Evolutionary conservation across 768 basidiomycete genomes (phyloP).

Genomic region (Suillus tomentosus): DNA sequence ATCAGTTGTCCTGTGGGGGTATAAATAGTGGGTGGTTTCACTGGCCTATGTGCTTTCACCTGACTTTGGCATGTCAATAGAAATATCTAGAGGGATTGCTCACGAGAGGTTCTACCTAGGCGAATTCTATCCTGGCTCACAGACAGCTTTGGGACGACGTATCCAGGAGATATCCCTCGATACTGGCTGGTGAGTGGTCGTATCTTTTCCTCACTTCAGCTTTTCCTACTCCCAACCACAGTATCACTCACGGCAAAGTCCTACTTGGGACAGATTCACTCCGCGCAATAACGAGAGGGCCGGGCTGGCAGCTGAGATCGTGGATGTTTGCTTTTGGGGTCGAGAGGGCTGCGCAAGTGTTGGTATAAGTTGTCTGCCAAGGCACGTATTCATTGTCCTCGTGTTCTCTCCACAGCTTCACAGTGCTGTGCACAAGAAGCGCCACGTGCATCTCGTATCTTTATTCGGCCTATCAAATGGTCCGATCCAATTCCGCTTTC

Average conservation of each 20-base stretch:
- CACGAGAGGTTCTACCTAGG: background rate
- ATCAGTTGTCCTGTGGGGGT: too few species aligned
- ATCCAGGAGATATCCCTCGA: background rate
- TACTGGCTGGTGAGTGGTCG: accelerated
- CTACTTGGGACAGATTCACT: background rate
- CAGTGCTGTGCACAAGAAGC: background rate
- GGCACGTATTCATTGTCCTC: too few species aligned
- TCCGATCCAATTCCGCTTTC: background rate
- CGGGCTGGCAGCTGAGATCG: too few species aligned
- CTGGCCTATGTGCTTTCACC: too few species aligned
- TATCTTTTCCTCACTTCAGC: background rate
- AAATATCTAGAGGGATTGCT: background rate
- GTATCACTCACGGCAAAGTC: background rate
- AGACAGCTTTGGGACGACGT: background rate
- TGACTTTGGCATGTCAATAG: too few species aligned
- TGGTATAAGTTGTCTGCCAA: too few species aligned
- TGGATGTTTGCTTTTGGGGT: too few species aligned
- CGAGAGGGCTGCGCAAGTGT: too few species aligned
- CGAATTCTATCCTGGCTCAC: background rate
- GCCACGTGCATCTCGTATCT: background rate
- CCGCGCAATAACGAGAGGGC: too few species aligned
- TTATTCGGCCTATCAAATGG: too few species aligned
- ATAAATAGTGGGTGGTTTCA: too few species aligned
- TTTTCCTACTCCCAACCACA: background rate
- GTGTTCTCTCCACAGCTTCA: background rate